Percentiles rank a stretch among this genome's conserved stretches.
phyloP scores from a whole-genome alignment of 2,329 filamentous ascomycete genomes.

The Meredithiella fracta region DNA sequence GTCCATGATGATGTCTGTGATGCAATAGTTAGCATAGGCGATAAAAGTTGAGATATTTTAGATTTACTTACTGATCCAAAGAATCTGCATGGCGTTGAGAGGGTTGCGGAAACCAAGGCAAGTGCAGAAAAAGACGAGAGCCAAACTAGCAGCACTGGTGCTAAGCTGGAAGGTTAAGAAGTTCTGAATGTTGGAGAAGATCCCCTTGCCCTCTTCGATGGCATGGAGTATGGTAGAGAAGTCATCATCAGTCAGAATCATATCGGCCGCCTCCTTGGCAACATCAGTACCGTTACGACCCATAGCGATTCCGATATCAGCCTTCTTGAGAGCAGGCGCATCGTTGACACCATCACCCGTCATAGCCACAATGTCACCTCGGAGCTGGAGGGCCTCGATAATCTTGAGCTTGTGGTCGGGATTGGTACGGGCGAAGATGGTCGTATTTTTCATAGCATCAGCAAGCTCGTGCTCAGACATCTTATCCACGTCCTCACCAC shows the following conservation, averaged over 20 bases:
- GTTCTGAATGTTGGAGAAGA: conserved; percentile 99
- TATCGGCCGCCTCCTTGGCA: conserved; percentile 87
- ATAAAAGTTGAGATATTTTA: neutral
- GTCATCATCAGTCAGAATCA: conserved; percentile 81
- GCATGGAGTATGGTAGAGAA: conserved; percentile 84
- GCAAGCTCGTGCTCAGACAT: conserved; percentile 79
- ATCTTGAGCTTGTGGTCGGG: conserved; percentile 99
- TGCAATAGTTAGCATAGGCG: conserved; percentile 13
- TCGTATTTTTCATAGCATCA: conserved; percentile 71
- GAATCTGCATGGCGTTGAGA: conserved; percentile 96
- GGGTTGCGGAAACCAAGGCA: conserved; percentile 88
- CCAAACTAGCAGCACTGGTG: conserved; percentile 85
- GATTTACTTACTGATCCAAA: conserved; percentile 81
- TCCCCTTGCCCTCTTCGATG: conserved; percentile 97
- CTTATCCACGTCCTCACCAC: conserved; percentile 79
- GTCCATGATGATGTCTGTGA: conserved; percentile 93
- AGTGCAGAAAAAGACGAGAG: conserved; percentile 81
- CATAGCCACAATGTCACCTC: conserved; percentile 96
- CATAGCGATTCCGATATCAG: conserved; percentile 97
- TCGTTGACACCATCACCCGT: conserved; percentile 97
- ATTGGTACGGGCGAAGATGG: conserved; percentile 89
- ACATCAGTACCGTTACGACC: conserved; percentile 89
- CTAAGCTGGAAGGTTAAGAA: conserved; percentile 97
- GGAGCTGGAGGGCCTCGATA: conserved; percentile 72
- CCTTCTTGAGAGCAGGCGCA: conserved; percentile 88